Conservation (phyloP, 305 asterid genomes). For the Fraxinus platypoda region DNA sequence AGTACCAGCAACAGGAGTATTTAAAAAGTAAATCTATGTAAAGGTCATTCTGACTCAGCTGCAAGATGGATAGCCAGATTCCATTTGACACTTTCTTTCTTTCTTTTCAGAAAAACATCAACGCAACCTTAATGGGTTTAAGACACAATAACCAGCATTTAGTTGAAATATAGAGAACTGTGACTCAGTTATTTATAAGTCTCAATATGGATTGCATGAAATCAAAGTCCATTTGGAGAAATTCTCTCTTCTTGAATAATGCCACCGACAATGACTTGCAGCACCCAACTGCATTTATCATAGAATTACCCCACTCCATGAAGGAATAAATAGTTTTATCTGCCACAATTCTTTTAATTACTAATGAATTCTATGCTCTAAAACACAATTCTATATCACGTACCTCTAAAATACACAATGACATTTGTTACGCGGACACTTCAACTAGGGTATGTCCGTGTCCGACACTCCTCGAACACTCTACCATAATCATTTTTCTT, state of each 20-base stretch:
- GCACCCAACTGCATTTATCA: background rate
- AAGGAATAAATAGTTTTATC: background rate
- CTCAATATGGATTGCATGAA: background rate
- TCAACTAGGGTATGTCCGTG: too few relatives aligned
- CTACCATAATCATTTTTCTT: too few relatives aligned
- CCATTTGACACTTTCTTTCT: background rate
- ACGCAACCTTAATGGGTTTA: too few relatives aligned
- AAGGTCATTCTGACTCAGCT: background rate
- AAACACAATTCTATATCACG: background rate
- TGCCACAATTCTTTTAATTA: background rate
- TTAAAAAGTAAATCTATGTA: background rate
- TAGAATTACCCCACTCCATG: background rate
- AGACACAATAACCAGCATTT: background rate
- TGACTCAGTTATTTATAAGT: background rate
- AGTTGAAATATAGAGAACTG: background rate
- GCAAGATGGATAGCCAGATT: background rate
- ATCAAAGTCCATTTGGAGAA: background rate
- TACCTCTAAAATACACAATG: background rate
- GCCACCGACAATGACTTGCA: background rate
- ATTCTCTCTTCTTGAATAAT: background rate
- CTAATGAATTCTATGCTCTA: background rate
- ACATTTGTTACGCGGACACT: background rate
- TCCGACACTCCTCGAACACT: too few relatives aligned
- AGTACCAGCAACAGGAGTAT: background rate
- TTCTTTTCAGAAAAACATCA: too few relatives aligned